Conservation (phyloP, 2,329 filamentous ascomycete genomes). For the Aureobasidium sp. region DNA sequence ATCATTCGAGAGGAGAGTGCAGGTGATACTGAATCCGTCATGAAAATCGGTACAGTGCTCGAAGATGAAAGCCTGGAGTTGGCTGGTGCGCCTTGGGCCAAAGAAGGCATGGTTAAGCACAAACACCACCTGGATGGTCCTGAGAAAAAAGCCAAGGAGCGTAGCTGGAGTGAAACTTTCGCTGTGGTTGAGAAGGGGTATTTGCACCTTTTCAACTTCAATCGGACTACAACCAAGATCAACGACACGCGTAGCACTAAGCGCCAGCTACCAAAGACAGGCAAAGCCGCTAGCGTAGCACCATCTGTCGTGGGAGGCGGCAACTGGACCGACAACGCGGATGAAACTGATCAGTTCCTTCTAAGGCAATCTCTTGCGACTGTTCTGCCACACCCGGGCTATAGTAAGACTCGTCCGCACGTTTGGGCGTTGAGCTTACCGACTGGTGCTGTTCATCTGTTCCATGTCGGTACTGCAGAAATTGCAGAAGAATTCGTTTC, state of each 20-base stretch:
- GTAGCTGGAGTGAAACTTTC: constrained; percentile 92
- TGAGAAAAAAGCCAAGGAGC: constrained; percentile 87
- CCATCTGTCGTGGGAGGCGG: constrained; percentile 80
- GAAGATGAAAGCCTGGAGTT: constrained; percentile 92
- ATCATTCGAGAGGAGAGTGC: constrained; percentile 76
- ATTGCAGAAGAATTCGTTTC: constrained; percentile 91
- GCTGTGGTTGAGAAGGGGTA: constrained; percentile 93
- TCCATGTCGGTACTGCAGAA: constrained; percentile 92
- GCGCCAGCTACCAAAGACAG: constrained; percentile 10
- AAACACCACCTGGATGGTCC: constrained; percentile 90
- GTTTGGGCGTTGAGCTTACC: constrained; percentile 93
- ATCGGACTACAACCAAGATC: constrained; percentile 54
- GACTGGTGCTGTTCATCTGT: constrained; percentile 91
- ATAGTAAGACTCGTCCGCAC: constrained; percentile 81
- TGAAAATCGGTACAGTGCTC: constrained; percentile 47
- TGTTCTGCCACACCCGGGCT: constrained; percentile 80
- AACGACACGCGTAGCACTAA: constrained; percentile 18
- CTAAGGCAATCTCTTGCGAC: constrained; percentile 89
- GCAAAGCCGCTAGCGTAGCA: constrained; percentile 33
- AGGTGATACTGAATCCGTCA: constrained; percentile 33
- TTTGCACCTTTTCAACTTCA: constrained; percentile 91
- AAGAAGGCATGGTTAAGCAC: constrained; percentile 91
- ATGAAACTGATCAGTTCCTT: constrained; percentile 78
- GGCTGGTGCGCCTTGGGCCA: constrained; percentile 92
- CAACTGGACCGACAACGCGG: constrained; percentile 97